Evolutionary conservation across 2,329 filamentous ascomycete species (phyloP), one percentile per base, ranked within the genome.

Genomic region (Ophiostoma sp.): DNA sequence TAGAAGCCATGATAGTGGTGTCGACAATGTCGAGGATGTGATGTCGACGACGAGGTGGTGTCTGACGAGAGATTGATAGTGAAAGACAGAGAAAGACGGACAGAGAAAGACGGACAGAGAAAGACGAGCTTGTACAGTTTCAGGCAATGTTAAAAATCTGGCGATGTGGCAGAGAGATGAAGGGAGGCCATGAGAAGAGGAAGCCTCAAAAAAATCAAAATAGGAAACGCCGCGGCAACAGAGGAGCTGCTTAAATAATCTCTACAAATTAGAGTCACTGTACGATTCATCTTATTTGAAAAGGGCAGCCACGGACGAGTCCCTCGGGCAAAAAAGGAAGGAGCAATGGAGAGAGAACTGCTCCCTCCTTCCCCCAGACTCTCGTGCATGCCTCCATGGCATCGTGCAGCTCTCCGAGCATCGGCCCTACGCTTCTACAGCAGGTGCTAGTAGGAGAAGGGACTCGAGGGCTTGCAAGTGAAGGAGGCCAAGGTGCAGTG

Each of bases 1-100:
- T 15, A 27, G 52, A 57, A 57, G 57, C 57, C 57, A 62, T 70
- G 52, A 67, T 67, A 1, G 41, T 64, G 15, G 2, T 33, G 27
- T 31, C 27, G n/a, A 27, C 60, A 17, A 33, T 65, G 60, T 20
- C 15, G 35, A 23, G 17, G 60, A 31, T 31, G 23, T 11, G 31
- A n/a, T 66, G 33, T 11, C 23, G 36, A 41, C 10, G 36, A 41
- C 17, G 23, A 66, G n/a, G 23, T 11, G 13, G n/a, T 20, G 35
- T n/a, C 20, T 20, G 6, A 13, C 36, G 13, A 39, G 36, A 39
- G 36, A 39, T 8, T 2, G 36, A 3, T 11, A 39, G 36, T 10
- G 36, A 39, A 39, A 39, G 10, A 10, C 10, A 11, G 13, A 39
- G 36, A 39, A 39, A 8, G 44, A 17, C n/a, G n/a, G n/a, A n/a